Percentiles rank a stretch among this genome's conserved stretches.
Evolutionary conservation across 257 asterid species (phyloP).

Genomic region (Primulina huaijiensis): DNA sequence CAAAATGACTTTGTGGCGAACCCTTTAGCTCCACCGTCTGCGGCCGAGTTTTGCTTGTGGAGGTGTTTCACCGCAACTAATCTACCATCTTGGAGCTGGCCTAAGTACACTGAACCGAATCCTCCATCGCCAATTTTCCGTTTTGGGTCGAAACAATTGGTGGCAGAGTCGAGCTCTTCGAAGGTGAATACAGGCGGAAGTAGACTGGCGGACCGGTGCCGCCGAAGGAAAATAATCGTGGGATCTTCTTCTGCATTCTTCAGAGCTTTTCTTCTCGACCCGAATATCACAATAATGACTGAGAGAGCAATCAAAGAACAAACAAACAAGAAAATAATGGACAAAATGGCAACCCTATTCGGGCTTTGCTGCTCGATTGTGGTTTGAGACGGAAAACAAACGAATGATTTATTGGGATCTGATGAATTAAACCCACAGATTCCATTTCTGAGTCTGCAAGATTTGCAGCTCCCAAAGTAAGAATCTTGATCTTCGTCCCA

Average conservation of each 20-base stretch:
- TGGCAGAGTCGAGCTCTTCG: conserved; percentile 79
- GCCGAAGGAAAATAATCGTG: conserved; percentile 64
- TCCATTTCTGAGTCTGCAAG: conserved; percentile 51
- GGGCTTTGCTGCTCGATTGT: conserved; percentile 40
- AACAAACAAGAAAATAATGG: conserved; percentile 41
- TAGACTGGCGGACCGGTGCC: conserved; percentile 74
- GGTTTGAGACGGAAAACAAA: conserved; percentile 44
- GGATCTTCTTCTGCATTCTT: conserved; percentile 67
- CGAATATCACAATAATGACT: conserved; percentile 40
- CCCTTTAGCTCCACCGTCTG: conserved; percentile 41
- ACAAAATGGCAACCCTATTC: conserved; percentile 40
- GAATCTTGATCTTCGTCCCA: conserved; percentile 76
- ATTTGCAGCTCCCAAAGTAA: conserved; percentile 59
- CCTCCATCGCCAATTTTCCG: conserved; percentile 97
- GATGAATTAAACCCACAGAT: conserved; percentile 78
- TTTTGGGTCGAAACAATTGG: conserved; percentile 66
- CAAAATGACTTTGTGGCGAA: conserved; percentile 78
- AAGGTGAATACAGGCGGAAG: conserved; percentile 88
- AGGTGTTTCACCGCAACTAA: conserved; percentile 82
- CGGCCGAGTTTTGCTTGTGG: conserved; percentile 56
- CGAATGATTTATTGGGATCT: conserved; percentile 47
- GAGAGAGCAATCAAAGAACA: conserved; percentile 48
- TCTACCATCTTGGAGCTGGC: conserved; percentile 64
- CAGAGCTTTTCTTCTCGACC: conserved; percentile 33
- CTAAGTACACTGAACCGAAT: conserved; percentile 85